Base-by-base conservation (phyloP, 257 asterid species). In the Lithospermum erythrorhizon region DNA sequence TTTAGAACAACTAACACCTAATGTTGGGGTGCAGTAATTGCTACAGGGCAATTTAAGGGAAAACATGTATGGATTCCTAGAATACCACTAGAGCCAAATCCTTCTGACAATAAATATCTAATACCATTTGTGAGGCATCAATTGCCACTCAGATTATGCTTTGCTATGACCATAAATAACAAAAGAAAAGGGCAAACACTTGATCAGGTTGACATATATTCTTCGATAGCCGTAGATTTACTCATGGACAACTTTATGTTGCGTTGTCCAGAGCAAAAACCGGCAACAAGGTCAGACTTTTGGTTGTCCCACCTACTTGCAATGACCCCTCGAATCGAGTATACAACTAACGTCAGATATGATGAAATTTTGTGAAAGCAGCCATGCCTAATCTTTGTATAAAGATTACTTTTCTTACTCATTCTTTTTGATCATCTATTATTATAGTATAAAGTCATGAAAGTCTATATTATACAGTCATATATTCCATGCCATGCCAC, bases 121-220 rank as follows among this genome's bases (percentile, higher is more conserved):
- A 59, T 66, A 3, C 59, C 20, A 0, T 66, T 66, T 15, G 53
- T 20, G 18, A 59, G 71, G 4, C 5, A 4, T 2, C 61, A 48
- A 6, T 49, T 66, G 1, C 62, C 57, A 22, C 0, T 65, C 0
- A 22, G 24, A 0, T 11, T 56, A 0, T 56, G 56, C 2, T 65
- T 66, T 53, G 54, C 65, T 2, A 59, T 66, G 71, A 66, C 71
- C 6, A 59, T 59, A 1, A 66, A 66, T 13, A 66, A n/a, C n/a
- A n/a, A 66, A 59, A 3, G 65, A 21, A 61, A 66, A 32, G 65
- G 65, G 0, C 65, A 66, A 30, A 66, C 65, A 1, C 19, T 68
- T 0, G 63, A 68, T 14, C 45, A 1, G 0, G 67, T 54, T 2
- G 67, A 53, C 3, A 1, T 61, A 1, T 68, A 61, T 47, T n/a